phyloP scores from a whole-genome alignment of 2,329 filamentous ascomycete species.

The Claviceps africana region DNA sequence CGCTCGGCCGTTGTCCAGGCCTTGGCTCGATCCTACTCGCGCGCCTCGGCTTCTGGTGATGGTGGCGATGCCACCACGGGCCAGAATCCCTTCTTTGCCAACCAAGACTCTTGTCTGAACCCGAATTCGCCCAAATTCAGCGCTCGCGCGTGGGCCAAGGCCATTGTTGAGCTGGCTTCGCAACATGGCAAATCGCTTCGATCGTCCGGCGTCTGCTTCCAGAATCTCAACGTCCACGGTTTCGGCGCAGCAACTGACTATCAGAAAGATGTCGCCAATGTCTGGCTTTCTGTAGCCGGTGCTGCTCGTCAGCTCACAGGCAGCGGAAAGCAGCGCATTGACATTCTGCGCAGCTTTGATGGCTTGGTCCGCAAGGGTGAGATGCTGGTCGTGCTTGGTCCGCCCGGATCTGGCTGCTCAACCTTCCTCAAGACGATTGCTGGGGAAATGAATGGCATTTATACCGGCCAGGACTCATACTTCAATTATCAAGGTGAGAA shows the following conservation, averaged over 20 bases:
- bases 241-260: slow-evolving; percentile 56
- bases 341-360: slow-evolving; percentile 55
- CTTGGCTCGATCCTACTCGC: slow-evolving; percentile 42
- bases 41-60: slow-evolving; percentile 26
- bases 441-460: slow-evolving; percentile 70
- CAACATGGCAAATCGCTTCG: slow-evolving; percentile 42
- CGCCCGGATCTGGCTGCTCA: slow-evolving; percentile 62
- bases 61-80: slow-evolving; percentile 8
- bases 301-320: slow-evolving; percentile 36
- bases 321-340: slow-evolving; percentile 41
- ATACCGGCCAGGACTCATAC: slow-evolving; percentile 53
- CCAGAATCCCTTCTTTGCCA: slow-evolving; percentile 36
- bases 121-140: slow-evolving; percentile 39
- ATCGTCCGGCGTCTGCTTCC: slow-evolving; percentile 50
- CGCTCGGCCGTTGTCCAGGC: slow-evolving; percentile 39
- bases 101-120: slow-evolving; percentile 37
- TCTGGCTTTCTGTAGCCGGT: slow-evolving; percentile 37
- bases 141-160: slow-evolving; percentile 44
- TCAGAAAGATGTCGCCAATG: slow-evolving; percentile 52
- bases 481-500: slow-evolving; percentile 66
- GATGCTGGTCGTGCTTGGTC: slow-evolving; percentile 63
- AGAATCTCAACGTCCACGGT: slow-evolving; percentile 54
- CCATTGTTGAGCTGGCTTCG: slow-evolving; percentile 37
- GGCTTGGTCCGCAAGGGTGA: slow-evolving; percentile 56
- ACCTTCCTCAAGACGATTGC: slow-evolving; percentile 76